Evolutionary conservation across 768 basidiomycete genomes (phyloP).

Genomic region (Termitomyces sp.): DNA sequence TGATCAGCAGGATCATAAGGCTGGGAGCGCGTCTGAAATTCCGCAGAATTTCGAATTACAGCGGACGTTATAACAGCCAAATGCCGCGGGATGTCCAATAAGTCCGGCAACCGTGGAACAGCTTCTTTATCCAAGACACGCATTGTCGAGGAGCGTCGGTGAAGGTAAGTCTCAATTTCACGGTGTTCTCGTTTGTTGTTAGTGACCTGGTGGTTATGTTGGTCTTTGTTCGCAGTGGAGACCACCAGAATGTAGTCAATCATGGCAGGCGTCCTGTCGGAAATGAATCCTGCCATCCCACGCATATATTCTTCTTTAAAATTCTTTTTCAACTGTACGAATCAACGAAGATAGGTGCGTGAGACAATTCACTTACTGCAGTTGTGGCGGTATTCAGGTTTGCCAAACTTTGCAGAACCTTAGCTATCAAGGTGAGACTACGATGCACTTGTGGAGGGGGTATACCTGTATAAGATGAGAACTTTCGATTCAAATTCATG

Average conservation of each 20-base stretch:
- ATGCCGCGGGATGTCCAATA: slow-evolving; percentile 76
- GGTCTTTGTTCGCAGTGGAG: slow-evolving; percentile 50
- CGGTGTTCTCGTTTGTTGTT: slow-evolving; percentile 49
- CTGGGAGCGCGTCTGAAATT: slow-evolving; percentile 32
- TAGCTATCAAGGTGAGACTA: slow-evolving; percentile 81
- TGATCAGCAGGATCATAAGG: slow-evolving; percentile 33
- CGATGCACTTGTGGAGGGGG: slow-evolving; percentile 67
- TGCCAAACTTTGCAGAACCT: slow-evolving; percentile 86
- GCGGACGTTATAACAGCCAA: slow-evolving; percentile 74
- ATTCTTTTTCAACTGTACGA: not conserved
- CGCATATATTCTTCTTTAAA: slow-evolving; percentile 79
- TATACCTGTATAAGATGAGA: slow-evolving; percentile 45
- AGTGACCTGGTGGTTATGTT: slow-evolving; percentile 24
- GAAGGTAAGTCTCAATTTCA: slow-evolving; percentile 51
- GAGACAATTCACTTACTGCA: not conserved
- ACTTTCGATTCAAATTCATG: not conserved
- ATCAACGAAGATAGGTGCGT: not conserved
- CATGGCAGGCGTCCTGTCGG: slow-evolving; percentile 64
- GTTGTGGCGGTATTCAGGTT: slow-evolving; percentile 69
- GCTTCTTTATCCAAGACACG: slow-evolving; percentile 63
- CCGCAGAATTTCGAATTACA: slow-evolving; percentile 62
- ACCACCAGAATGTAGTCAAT: slow-evolving; percentile 73
- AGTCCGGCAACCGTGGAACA: slow-evolving; percentile 67
- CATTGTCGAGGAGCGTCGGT: slow-evolving; percentile 54
- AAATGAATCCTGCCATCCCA: slow-evolving; percentile 70